These are phyloP conservation scores for Licmophora abbreviata DNA, from an alignment of 108 stramenopile genomes.

Conservation along the genomic window DNA sequence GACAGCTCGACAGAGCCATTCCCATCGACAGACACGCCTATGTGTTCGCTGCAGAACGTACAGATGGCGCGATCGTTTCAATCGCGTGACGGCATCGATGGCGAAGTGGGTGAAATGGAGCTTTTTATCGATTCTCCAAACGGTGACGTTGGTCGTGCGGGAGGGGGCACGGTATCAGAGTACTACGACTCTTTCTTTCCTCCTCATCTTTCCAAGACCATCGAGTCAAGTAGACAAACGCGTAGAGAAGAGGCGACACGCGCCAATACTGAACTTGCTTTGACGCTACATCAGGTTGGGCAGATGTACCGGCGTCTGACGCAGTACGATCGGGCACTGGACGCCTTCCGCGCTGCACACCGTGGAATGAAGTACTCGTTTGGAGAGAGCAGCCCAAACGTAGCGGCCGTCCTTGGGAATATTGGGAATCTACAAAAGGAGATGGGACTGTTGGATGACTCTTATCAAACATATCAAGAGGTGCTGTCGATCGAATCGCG, in stretches of 20 bases:
- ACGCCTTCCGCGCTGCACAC: slow-evolving; percentile 61
- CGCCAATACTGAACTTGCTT: slow-evolving; percentile 65
- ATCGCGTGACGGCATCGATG: slow-evolving; percentile 8
- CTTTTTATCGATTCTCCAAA: neutral
- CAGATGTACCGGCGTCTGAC: slow-evolving; percentile 53
- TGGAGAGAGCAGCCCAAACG: slow-evolving; percentile 63
- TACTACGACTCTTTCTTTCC: slow-evolving; percentile 61
- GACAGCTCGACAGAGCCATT: neutral
- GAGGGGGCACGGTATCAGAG: slow-evolving; percentile 3
- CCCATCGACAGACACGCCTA: slow-evolving; percentile 1
- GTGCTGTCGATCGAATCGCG: slow-evolving; percentile 79
- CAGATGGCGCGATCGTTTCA: slow-evolving; percentile 20
- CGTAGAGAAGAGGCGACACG: slow-evolving; percentile 1
- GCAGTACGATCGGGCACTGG: slow-evolving; percentile 49
- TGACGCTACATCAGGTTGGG: slow-evolving; percentile 78
- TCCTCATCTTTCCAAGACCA: too few relatives aligned
- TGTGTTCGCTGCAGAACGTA: slow-evolving; percentile 27
- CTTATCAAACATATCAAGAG: slow-evolving; percentile 74
- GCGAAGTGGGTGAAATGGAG: slow-evolving; percentile 10
- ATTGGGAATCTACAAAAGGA: slow-evolving; percentile 84
- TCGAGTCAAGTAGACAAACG: too few relatives aligned
- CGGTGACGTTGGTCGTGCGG: neutral
- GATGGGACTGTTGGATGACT: slow-evolving; percentile 71
- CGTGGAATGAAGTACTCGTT: slow-evolving; percentile 74
- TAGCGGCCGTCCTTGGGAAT: slow-evolving; percentile 78